phyloP scores from a whole-genome alignment of 2,329 filamentous ascomycete species.

The Penicillium sp. region DNA sequence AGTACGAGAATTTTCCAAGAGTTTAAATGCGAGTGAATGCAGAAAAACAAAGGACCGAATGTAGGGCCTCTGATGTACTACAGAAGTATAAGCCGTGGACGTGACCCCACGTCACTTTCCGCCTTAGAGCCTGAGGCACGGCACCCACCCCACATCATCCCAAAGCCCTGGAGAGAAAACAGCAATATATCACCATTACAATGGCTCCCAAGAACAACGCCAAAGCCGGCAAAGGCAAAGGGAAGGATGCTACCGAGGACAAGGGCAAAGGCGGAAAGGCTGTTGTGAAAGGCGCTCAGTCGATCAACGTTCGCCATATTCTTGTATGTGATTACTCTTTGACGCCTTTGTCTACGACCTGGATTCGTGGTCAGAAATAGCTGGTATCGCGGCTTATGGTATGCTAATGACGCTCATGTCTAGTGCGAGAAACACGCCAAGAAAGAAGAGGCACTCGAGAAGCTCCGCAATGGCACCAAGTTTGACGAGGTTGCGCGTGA shows the following conservation, averaged over 20 bases:
- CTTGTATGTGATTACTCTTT: conserved; percentile 44
- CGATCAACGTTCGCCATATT: conserved; percentile 68
- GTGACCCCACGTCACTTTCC: conserved; percentile 5
- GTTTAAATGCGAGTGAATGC: neutral
- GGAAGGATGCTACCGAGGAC: conserved; percentile 40
- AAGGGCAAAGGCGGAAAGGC: conserved; percentile 35
- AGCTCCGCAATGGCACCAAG: conserved; percentile 60
- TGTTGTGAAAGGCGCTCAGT: conserved; percentile 58
- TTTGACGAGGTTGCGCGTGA: conserved; percentile 67
- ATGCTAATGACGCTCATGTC: neutral
- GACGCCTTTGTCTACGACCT: neutral
- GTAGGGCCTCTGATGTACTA: neutral
- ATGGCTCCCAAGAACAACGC: conserved; percentile 49
- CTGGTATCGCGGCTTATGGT: neutral
- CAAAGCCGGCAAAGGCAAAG: conserved; percentile 35
- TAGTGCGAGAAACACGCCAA: conserved; percentile 65
- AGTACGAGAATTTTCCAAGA: neutral
- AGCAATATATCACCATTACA: neutral
- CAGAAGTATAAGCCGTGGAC: neutral
- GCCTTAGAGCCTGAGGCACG: conserved; percentile 5
- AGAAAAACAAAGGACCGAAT: neutral
- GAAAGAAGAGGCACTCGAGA: conserved; percentile 65
- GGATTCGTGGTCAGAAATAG: neutral
- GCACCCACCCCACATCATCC: conserved; percentile 7
- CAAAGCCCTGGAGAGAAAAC: neutral